These are phyloP conservation scores for Phytophthora pistaciae DNA, from an alignment of 352 stramenopile genomes.

Conservation along the genomic window DNA sequence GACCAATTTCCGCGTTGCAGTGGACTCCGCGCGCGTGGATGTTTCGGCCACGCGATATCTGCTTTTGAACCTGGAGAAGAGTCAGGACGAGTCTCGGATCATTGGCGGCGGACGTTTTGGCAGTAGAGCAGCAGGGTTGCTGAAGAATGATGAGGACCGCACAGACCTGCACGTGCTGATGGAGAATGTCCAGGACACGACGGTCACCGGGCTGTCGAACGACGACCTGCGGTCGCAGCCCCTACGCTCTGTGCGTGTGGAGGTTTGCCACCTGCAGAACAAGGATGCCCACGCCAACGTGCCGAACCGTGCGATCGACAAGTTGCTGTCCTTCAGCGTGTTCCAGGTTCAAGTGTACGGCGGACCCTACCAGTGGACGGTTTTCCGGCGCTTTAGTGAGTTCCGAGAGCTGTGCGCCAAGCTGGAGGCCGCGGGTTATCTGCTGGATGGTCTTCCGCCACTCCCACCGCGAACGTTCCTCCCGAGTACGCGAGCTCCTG, in stretches of 20 bases:
- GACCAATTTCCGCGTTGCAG: constrained; percentile 81
- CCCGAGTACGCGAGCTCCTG: constrained; percentile 68
- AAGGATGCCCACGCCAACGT: constrained; percentile 88
- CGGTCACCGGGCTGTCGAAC: constrained; percentile 73
- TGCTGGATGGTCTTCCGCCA: constrained; percentile 65
- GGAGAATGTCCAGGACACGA: constrained; percentile 85
- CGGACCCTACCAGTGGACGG: constrained; percentile 86
- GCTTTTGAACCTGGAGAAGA: constrained; percentile 86
- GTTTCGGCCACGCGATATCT: constrained; percentile 80
- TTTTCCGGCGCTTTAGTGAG: constrained; percentile 89
- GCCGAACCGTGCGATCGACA: constrained; percentile 71
- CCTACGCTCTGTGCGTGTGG: constrained; percentile 80
- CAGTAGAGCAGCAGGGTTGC: constrained; percentile 16
- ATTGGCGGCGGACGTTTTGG: constrained; percentile 18
- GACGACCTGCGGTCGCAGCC: constrained; percentile 80
- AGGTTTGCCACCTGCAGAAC: constrained; percentile 89
- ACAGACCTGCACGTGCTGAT: constrained; percentile 81
- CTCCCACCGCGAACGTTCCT: constrained; percentile 80
- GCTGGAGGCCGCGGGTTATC: constrained; percentile 57
- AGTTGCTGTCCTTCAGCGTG: constrained; percentile 83
- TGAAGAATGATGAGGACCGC: constrained; percentile 69
- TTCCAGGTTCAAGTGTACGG: constrained; percentile 88
- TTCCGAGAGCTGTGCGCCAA: constrained; percentile 68
- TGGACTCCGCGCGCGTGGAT: constrained; percentile 80
- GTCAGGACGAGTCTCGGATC: constrained; percentile 72